These are phyloP conservation scores for Lepiota venenata DNA, from an alignment of 768 basidiomycete species.

Conservation along the genomic window DNA sequence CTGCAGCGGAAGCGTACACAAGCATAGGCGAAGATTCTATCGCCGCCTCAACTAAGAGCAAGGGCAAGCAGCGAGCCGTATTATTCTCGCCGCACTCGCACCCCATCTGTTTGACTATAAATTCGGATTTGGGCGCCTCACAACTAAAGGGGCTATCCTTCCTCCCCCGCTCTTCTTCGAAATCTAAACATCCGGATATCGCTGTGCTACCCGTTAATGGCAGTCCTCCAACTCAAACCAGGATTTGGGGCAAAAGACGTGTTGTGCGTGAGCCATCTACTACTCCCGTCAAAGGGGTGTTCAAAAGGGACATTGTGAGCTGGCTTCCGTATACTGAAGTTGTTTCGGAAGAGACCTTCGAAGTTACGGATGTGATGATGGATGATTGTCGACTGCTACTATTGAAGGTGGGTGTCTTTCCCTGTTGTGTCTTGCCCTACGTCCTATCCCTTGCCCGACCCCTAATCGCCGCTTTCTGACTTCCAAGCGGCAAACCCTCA, in stretches of 20 bases:
- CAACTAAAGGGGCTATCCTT: neutral
- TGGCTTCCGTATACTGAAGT: slow-evolving; percentile 50
- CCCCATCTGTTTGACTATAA: slow-evolving; percentile 1
- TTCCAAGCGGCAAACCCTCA: neutral
- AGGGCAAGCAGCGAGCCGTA: slow-evolving; percentile 21
- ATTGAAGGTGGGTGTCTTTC: slow-evolving; percentile 36
- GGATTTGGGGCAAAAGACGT: slow-evolving; percentile 27
- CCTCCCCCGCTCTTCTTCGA: neutral
- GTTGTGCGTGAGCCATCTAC: slow-evolving; percentile 40
- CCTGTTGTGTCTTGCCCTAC: neutral
- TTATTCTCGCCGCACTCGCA: neutral
- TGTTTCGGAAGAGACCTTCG: slow-evolving; percentile 42
- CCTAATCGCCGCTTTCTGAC: neutral
- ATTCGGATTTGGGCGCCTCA: neutral
- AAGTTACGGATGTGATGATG: slow-evolving; percentile 57
- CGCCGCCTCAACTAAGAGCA: slow-evolving; percentile 14
- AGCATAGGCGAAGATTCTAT: neutral
- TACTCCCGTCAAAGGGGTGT: slow-evolving; percentile 41
- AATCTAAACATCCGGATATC: neutral
- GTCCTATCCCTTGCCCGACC: neutral
- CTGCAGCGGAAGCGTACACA: neutral
- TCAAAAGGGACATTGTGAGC: slow-evolving; percentile 43
- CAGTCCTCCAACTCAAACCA: slow-evolving; percentile 3
- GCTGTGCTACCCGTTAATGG: neutral
- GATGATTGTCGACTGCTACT: slow-evolving; percentile 48